These are phyloP conservation scores for Kazachstania sp. DNA, from an alignment of 1,139 yeast genomes.

Conservation along the genomic window DNA sequence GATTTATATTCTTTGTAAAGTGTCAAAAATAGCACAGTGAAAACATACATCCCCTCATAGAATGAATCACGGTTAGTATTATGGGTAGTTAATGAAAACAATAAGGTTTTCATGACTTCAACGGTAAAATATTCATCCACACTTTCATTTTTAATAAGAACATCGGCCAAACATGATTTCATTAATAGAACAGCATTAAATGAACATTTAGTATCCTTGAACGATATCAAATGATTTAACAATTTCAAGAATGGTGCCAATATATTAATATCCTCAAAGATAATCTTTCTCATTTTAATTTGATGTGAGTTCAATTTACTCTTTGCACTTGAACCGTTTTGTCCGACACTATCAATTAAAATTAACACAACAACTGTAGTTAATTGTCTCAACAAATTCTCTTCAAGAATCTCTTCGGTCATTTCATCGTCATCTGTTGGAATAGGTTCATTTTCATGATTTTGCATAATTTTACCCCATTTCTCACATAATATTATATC, in stretches of 20 bases:
- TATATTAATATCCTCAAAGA: slow-evolving; percentile 55
- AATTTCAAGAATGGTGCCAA: slow-evolving; percentile 74
- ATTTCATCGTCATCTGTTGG: slow-evolving; percentile 61
- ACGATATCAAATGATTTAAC: slow-evolving; percentile 66
- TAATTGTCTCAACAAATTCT: slow-evolving; percentile 82
- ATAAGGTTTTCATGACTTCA: slow-evolving; percentile 39
- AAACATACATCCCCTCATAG: slow-evolving; percentile 80
- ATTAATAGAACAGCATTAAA: slow-evolving; percentile 80
- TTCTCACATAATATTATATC: slow-evolving; percentile 59
- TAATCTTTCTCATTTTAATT: slow-evolving; percentile 53
- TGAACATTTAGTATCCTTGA: slow-evolving; percentile 86
- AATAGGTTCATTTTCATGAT: slow-evolving; percentile 39
- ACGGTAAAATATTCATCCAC: slow-evolving; percentile 69
- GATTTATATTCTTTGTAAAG: slow-evolving; percentile 49
- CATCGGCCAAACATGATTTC: slow-evolving; percentile 55
- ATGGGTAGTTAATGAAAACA: slow-evolving; percentile 58
- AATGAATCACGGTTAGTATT: slow-evolving; percentile 81
- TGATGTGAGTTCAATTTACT: slow-evolving; percentile 44
- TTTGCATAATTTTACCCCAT: slow-evolving; percentile 68
- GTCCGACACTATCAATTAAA: slow-evolving; percentile 83
- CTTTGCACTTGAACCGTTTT: slow-evolving; percentile 34
- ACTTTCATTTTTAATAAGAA: slow-evolving; percentile 59
- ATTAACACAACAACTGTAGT: slow-evolving; percentile 90
- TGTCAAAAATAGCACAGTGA: slow-evolving; percentile 70
- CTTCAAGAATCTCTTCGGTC: slow-evolving; percentile 98